Conservation (phyloP, 2,329 filamentous ascomycete genomes). For the Sarocladium oryzae region DNA sequence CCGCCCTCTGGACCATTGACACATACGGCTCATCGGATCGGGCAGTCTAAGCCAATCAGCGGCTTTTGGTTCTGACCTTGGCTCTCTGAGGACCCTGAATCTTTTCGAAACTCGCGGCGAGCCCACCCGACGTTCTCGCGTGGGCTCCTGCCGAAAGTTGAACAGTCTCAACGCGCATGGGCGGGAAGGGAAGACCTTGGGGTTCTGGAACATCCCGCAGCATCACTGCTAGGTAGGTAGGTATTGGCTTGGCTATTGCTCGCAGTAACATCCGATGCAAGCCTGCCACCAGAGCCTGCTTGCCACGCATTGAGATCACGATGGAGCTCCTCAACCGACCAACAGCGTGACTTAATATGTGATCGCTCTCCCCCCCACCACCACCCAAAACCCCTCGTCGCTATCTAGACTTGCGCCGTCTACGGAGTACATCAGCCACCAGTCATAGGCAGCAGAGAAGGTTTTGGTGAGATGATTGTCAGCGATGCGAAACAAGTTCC, state of each 20-base stretch:
- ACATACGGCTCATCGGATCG: background rate
- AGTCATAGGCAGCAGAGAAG: too few species aligned
- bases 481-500: too few species aligned
- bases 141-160: constrained; percentile 1
- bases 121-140: background rate
- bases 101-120: background rate
- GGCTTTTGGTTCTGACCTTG: background rate
- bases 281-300: background rate
- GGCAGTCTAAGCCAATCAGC: background rate
- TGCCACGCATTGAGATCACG: background rate
- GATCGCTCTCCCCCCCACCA: background rate
- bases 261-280: background rate
- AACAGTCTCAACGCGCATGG: background rate
- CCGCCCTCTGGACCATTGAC: background rate
- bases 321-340: background rate
- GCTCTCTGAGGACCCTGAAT: constrained; percentile 7
- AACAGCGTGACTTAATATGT: background rate
- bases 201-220: background rate
- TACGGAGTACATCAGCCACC: too few species aligned
- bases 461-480: too few species aligned
- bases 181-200: background rate
- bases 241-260: too few species aligned
- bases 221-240: background rate
- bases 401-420: too few species aligned
- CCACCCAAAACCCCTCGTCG: background rate